Conservation (phyloP, 257 asterid species). For the Capsicum rhomboideum region DNA sequence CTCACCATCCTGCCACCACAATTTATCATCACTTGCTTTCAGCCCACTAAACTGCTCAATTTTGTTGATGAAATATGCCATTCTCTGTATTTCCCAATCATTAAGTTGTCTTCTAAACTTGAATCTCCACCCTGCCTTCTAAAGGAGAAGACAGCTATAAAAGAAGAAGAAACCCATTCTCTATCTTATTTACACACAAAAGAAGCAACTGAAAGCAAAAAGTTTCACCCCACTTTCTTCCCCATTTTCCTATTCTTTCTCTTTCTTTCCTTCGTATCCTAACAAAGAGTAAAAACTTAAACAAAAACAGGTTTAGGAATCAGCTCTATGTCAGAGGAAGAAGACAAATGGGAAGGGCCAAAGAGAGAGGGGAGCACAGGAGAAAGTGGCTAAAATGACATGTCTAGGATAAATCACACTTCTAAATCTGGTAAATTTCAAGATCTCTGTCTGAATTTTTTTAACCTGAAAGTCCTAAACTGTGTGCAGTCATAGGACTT, state of each 20-base stretch:
- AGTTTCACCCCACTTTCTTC: not conserved
- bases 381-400: not conserved
- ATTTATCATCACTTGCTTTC: too few species aligned
- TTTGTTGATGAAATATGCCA: too few species aligned
- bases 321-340: not conserved
- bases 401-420: not conserved
- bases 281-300: not conserved
- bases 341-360: not conserved
- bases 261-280: not conserved
- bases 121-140: too few species aligned
- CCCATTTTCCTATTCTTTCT: not conserved
- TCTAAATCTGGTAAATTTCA: not conserved
- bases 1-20: too few species aligned
- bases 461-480: not conserved
- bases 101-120: too few species aligned
- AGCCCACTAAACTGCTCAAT: too few species aligned
- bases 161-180: not conserved
- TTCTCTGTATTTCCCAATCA: too few species aligned
- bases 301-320: not conserved
- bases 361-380: not conserved
- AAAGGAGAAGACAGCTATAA: not conserved
- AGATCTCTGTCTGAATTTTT: not conserved
- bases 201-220: not conserved
- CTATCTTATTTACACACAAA: not conserved
- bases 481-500: not conserved